Base-by-base conservation (phyloP, 2,329 filamentous ascomycete genomes). In the Fusarium illudens region DNA sequence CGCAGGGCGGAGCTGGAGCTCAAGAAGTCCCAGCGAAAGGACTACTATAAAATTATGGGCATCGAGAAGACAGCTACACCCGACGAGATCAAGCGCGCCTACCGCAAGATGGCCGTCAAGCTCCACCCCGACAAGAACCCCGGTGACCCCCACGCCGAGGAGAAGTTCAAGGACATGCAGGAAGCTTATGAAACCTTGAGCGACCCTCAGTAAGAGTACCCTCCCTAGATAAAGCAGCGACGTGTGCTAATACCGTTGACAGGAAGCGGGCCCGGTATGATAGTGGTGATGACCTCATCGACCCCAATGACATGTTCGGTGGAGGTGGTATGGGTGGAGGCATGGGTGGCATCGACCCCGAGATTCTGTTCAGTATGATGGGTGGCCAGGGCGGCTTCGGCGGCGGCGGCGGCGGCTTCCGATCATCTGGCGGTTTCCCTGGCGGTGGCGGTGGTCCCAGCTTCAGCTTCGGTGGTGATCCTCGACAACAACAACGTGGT, bases 121-220 rank as follows among this genome's bases (percentile, higher is more conserved):
- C 92, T 97, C 78, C 96, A 99, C 79, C 96, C 96, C 3, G 96
- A 99, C 83, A 99, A 99, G 88, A 99, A 98, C 81, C 93, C 91
- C 1, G 92, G 91, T 66, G 92, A 97, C 73, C 87, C 89, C 61
- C 85, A 89, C 53, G 96, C 96, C 65, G 95, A 94, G 75, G 91
- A 93, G 73, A 90, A 92, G 76, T 99, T 99, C 87, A 98, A 99
- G 87, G 96, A 99, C 78, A 92, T 97, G 78, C 92, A 94, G 74
- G 96, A 99, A 84, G 95, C 95, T 37, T 97, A 99, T 78, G 96
- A 99, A 82, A 96, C 91, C 51, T 83, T 99, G 81, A 97, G 92
- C 76, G 96, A 99, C 80, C 85, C 94, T 83, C 90, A 97, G 90
- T 94, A 91, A 81, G 91, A 46, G 17, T 89, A 65, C 19, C 33